Percentiles rank a stretch among this genome's conserved stretches.
phyloP scores from a whole-genome alignment of 306 rosid genomes.

The Comarum palustre region DNA sequence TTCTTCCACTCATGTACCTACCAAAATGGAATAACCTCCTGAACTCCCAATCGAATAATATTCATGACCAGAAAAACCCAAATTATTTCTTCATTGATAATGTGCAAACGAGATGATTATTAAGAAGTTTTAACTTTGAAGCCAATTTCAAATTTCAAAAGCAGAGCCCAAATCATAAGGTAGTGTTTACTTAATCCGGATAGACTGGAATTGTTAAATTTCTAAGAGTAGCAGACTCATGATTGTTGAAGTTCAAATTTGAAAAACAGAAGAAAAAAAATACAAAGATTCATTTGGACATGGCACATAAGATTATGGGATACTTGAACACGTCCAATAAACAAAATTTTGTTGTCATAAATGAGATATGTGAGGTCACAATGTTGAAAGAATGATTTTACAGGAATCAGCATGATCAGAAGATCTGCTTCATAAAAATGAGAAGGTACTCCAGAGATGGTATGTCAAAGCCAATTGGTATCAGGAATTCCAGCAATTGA shows the following conservation, averaged over 20 bases:
- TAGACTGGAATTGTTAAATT: too few relatives aligned
- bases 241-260: neutral
- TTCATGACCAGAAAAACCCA: too few relatives aligned
- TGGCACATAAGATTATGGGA: neutral
- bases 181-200: neutral
- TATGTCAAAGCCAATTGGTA: neutral
- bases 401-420: neutral
- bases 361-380: conserved; percentile 4
- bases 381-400: neutral
- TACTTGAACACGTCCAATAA: neutral
- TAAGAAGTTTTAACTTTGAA: neutral
- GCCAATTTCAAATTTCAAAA: neutral
- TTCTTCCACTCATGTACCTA: too few relatives aligned
- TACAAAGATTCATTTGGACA: neutral
- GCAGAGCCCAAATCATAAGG: neutral
- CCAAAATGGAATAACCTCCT: too few relatives aligned
- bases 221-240: neutral
- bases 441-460: too few relatives aligned
- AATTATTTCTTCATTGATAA: too few relatives aligned
- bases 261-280: neutral
- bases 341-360: neutral
- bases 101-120: neutral
- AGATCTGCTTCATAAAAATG: neutral
- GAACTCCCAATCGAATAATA: too few relatives aligned
- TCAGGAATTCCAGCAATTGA: neutral